Conservation (phyloP, 768 basidiomycete species). For the Postia placenta region DNA sequence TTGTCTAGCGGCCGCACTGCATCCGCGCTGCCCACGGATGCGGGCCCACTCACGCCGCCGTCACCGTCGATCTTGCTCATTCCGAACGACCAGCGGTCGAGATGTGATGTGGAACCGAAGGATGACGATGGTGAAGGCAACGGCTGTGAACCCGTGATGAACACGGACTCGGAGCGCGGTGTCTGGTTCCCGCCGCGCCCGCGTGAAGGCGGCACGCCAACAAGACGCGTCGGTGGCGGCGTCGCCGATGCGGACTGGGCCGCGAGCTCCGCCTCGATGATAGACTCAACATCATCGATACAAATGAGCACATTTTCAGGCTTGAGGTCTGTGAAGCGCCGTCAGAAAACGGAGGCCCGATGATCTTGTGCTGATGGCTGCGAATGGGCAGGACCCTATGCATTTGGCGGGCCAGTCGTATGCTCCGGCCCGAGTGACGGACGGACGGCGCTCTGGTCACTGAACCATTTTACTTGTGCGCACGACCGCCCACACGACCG, state of each 20-base stretch:
- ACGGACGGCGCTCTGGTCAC: no score
- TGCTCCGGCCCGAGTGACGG: no score
- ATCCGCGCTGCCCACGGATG: constrained; percentile 22
- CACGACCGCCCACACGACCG: no score
- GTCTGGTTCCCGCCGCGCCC: constrained; percentile 97
- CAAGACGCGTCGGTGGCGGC: constrained; percentile 54
- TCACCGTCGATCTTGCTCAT: constrained; percentile 82
- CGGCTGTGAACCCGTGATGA: constrained; percentile 92
- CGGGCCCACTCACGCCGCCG: constrained; percentile 28
- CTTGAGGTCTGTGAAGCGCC: constrained; percentile 96
- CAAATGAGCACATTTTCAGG: constrained; percentile 97
- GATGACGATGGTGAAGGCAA: constrained; percentile 82
- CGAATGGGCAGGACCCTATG: no score
- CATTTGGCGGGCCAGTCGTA: no score
- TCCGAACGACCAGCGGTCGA: constrained; percentile 86
- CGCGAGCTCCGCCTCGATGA: constrained; percentile 80
- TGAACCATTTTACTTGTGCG: no score
- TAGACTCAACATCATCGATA: constrained; percentile 93
- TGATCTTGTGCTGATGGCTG: no score
- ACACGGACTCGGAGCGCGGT: constrained; percentile 71
- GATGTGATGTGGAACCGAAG: constrained; percentile 54
- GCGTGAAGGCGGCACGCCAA: constrained; percentile 90
- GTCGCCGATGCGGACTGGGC: constrained; percentile 39
- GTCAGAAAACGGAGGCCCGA: no score
- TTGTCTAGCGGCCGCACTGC: constrained; percentile 7